phyloP scores from a whole-genome alignment of 2,329 filamentous ascomycete species.

The Fusarium sterilihyphosum region DNA sequence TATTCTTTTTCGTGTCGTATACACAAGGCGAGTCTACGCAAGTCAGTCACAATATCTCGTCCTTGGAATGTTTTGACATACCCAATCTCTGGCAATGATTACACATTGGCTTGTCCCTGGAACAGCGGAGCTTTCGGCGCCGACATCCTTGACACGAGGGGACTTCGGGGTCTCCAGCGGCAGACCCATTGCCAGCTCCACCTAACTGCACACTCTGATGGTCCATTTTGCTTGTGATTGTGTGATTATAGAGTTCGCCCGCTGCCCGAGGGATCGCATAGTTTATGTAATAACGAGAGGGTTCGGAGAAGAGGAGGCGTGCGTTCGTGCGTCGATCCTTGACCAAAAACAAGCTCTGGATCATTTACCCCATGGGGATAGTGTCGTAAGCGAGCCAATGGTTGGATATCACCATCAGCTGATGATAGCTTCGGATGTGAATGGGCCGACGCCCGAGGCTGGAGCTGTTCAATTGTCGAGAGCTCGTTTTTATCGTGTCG shows the following conservation, averaged over 20 bases:
- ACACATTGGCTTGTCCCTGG: constrained; percentile 32
- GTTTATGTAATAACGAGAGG: not conserved
- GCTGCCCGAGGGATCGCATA: constrained; percentile 27
- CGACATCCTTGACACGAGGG: constrained; percentile 38
- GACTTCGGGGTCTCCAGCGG: constrained; percentile 7
- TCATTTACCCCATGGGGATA: constrained; percentile 10
- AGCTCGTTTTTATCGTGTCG: not conserved
- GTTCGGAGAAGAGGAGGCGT: not conserved
- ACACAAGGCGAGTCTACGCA: constrained; percentile 18
- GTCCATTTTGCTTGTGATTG: not conserved
- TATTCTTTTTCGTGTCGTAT: constrained; percentile 29
- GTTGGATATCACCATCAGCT: not conserved
- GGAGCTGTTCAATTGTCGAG: not conserved
- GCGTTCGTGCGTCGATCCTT: constrained; percentile 1
- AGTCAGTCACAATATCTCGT: not conserved
- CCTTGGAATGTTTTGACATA: not conserved
- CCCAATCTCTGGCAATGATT: constrained; percentile 34
- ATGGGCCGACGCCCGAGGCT: constrained; percentile 28
- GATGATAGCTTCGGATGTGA: constrained; percentile 13
- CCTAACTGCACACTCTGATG: not conserved
- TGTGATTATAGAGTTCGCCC: constrained; percentile 1
- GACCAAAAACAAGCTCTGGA: not conserved
- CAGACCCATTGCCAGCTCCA: not conserved
- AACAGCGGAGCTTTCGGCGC: constrained; percentile 35
- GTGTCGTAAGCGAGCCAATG: constrained; percentile 25